A percentile compares a stretch with the other conserved stretches of the same genome.
Conservation (phyloP, 345 rosid species). For the Eucalyptus regnans region DNA sequence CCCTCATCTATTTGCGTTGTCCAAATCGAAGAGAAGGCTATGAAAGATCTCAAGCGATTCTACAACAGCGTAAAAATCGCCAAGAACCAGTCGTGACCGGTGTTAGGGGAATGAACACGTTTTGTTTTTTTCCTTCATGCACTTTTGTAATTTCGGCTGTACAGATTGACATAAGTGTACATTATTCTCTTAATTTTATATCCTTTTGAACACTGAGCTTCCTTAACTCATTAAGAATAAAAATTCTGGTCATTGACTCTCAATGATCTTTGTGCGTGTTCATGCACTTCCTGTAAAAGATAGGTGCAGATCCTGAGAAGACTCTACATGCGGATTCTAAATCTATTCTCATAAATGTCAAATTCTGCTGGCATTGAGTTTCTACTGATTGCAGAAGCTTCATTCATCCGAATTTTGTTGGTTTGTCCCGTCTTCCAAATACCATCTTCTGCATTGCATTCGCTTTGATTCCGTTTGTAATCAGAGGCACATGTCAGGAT, state of each 20-base stretch:
- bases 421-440: not conserved
- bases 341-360: not conserved
- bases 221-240: not conserved
- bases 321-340: not conserved
- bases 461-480: not conserved
- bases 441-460: not conserved
- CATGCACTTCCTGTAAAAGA: not conserved
- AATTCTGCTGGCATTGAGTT: not conserved
- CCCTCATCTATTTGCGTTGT: slow-evolving; percentile 75
- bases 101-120: not conserved
- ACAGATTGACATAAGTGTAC: slow-evolving; percentile 16
- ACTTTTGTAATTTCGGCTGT: slow-evolving; percentile 17
- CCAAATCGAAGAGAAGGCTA: slow-evolving; percentile 90
- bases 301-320: not conserved
- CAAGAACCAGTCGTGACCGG: slow-evolving; percentile 34
- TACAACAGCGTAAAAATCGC: slow-evolving; percentile 81
- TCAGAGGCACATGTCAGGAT: not conserved
- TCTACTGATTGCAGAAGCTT: not conserved
- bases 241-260: not conserved
- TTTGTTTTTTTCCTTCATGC: not conserved
- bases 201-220: not conserved
- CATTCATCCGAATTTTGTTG: not conserved
- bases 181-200: not conserved
- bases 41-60: slow-evolving; percentile 81
- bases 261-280: not conserved